Conservation (phyloP, 495 filamentous ascomycete species). For the Talaromyces adpressus region DNA sequence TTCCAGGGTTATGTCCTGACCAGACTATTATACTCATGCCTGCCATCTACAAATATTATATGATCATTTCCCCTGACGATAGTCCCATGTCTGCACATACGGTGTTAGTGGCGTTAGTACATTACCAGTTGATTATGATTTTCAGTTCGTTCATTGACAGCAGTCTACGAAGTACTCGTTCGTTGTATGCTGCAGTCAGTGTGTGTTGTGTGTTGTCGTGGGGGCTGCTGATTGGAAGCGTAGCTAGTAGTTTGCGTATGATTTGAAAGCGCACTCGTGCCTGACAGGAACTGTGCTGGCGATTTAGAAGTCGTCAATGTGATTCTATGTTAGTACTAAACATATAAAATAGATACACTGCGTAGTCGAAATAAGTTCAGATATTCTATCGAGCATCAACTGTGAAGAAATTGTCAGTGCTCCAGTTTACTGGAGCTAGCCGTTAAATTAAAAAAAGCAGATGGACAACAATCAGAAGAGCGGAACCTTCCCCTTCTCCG, state of each 20-base stretch:
- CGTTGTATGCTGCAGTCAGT: background rate
- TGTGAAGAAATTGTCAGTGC: background rate
- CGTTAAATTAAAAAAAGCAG: background rate
- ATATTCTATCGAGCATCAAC: background rate
- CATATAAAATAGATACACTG: background rate
- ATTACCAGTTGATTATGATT: background rate
- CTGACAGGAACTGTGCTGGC: background rate
- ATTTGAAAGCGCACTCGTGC: background rate
- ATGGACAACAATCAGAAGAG: background rate
- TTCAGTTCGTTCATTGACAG: background rate
- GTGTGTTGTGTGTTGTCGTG: background rate
- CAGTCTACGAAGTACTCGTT: background rate
- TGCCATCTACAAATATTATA: background rate
- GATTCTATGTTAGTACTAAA: background rate
- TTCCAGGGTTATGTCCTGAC: background rate
- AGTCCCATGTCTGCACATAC: constrained; percentile 2
- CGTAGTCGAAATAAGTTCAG: background rate
- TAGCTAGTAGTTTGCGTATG: background rate
- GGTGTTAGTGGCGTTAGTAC: background rate
- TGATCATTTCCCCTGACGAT: background rate
- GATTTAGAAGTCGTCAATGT: background rate
- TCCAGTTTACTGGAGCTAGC: background rate
- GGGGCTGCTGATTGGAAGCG: background rate
- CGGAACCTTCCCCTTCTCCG: background rate
- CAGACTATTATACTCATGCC: background rate